Evolutionary conservation across 495 filamentous ascomycete species (phyloP), one percentile per base, ranked within the genome.

Genomic region (Annulohypoxylon moriforme): DNA sequence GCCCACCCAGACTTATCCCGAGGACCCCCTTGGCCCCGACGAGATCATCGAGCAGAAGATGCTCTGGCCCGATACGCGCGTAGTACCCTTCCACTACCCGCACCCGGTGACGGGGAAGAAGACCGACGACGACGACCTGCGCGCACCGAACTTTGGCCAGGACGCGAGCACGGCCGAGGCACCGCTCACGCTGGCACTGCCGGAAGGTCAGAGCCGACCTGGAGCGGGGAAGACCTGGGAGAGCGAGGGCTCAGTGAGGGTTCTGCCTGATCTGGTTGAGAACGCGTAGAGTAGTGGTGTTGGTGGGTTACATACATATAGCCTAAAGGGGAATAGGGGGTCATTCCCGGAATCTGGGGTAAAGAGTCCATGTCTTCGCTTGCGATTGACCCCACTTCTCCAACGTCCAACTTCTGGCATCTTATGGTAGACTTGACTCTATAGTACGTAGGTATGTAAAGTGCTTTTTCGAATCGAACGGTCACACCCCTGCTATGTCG

Each of bases 61-160:
- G 80, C 71, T 88, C 53, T 88, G 85, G 85, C 85, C 85, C 0
- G 85, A 88, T 65, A 85, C 83, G 6, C 77, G 85, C 60, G 85
- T 86, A 11, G 80, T 88, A 46, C 84, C 85, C 2, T 87, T 87
- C 75, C 85, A 88, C 66, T 88, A 88, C 67, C 78, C 82, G 5
- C 85, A 88, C 67, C 85, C 85, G 0, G 80, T 88, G 2, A 88
- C 85, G 20, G 85, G 85, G 0, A 76, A 79, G 69, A 61, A 53
- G 63, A 78, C 83, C 0, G 71, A 73, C 3, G 76, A 74, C 13
- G 83, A 85, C 63, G 84, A 85, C 60, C 69, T 88, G 69, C 77
- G 83, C 22, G 85, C 85, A 29, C 85, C 85, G 13, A 62, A 67
- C 46, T 85, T 68, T 55, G 85, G 84, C 4, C 67, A 81, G 55